Conservation (phyloP, 192 early-diverging fungal genomes). For the Chytriomyces hyalinus region DNA sequence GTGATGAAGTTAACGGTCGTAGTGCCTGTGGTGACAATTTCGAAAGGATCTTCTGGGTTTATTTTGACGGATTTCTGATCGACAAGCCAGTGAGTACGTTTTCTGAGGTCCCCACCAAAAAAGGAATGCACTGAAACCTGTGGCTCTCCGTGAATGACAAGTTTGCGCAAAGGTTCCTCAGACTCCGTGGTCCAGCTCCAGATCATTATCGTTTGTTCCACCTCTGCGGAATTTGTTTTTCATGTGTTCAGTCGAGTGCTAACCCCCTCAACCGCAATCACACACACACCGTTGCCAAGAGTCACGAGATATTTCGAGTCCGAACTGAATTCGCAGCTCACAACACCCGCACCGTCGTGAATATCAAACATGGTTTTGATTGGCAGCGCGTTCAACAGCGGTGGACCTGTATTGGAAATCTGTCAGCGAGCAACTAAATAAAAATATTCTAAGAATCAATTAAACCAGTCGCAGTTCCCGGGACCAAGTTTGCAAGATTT, state of each 20-base stretch:
- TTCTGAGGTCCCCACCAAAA: not conserved
- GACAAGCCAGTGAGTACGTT: not conserved
- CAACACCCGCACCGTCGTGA: constrained; percentile 53
- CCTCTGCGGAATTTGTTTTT: constrained; percentile 30
- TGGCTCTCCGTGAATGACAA: constrained; percentile 46
- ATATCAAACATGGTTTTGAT: constrained; percentile 65
- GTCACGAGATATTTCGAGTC: constrained; percentile 60
- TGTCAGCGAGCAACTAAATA: not conserved
- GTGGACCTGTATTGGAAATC: constrained; percentile 1
- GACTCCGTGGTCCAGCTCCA: constrained; percentile 63
- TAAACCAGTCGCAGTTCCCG: constrained; percentile 18
- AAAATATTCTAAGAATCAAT: too few species aligned
- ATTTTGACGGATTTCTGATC: constrained; percentile 49
- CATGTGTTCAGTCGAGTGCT: not conserved
- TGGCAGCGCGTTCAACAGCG: constrained; percentile 47
- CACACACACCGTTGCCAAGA: constrained; percentile 54
- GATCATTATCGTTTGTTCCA: constrained; percentile 50
- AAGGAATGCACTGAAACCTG: constrained; percentile 43
- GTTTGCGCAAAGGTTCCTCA: constrained; percentile 42
- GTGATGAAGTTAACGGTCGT: constrained; percentile 52
- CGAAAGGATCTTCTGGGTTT: constrained; percentile 53
- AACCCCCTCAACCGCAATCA: not conserved
- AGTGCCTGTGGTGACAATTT: constrained; percentile 55
- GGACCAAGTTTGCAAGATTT: constrained; percentile 17
- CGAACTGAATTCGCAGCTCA: constrained; percentile 49